These are phyloP conservation scores for Russula brevipes DNA, from an alignment of 768 basidiomycete species.

Conservation along the genomic window DNA sequence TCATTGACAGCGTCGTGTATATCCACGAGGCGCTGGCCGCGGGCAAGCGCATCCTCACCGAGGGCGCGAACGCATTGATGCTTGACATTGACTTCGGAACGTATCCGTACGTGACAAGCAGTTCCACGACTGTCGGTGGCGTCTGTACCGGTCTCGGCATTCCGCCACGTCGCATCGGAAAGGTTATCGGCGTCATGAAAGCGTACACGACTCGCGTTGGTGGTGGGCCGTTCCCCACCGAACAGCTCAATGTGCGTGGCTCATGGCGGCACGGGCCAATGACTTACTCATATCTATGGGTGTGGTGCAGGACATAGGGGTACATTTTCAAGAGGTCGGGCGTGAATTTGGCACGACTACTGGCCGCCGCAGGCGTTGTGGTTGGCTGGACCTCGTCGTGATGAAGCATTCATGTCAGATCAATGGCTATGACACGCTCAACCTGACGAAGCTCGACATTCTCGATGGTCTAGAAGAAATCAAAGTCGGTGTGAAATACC, in stretches of 20 bases:
- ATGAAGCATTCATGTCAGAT: constrained; percentile 88
- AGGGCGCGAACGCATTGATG: constrained; percentile 98
- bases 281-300: neutral
- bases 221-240: constrained; percentile 97
- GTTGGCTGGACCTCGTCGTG: constrained; percentile 97
- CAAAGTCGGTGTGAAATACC: constrained; percentile 81
- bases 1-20: constrained; percentile 83
- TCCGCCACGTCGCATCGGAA: constrained; percentile 84
- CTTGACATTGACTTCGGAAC: constrained; percentile 97
- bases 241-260: constrained; percentile 75
- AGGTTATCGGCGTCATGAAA: constrained; percentile 89
- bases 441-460: constrained; percentile 95
- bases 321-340: constrained; percentile 90
- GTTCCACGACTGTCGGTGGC: constrained; percentile 88
- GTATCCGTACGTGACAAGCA: constrained; percentile 96
- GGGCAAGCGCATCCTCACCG: constrained; percentile 82
- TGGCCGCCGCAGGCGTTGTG: constrained; percentile 86
- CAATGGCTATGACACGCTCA: constrained; percentile 92
- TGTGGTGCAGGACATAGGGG: constrained; percentile 59
- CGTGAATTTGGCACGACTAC: constrained; percentile 90
- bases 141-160: constrained; percentile 98
- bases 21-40: constrained; percentile 72
- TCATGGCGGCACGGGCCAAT: neutral
- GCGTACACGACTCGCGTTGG: constrained; percentile 98
- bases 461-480: constrained; percentile 82